Evolutionary conservation across 768 basidiomycete species (phyloP).

Genomic region (Auriscalpium microsporum): DNA sequence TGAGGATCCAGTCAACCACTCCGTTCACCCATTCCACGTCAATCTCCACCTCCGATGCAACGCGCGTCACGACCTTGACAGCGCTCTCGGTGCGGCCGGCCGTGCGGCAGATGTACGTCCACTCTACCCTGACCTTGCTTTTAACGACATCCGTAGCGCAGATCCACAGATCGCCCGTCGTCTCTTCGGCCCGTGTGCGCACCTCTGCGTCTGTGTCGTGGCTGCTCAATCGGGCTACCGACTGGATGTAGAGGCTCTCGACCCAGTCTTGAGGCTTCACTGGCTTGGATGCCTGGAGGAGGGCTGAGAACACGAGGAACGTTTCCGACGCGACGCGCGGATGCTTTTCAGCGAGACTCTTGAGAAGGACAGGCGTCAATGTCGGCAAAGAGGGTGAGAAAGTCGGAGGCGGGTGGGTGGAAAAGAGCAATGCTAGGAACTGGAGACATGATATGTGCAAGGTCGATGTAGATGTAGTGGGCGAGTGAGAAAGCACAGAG

Average conservation of each 20-base stretch:
- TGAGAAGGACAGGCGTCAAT: slow-evolving; percentile 68
- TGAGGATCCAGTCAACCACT: slow-evolving; percentile 69
- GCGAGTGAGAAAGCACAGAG: slow-evolving; percentile 53
- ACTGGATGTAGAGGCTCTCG: slow-evolving; percentile 66
- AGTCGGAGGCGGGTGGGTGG: slow-evolving; percentile 52
- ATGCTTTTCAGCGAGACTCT: slow-evolving; percentile 70
- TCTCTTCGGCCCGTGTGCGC: slow-evolving; percentile 70
- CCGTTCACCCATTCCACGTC: slow-evolving; percentile 75
- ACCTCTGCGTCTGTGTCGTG: slow-evolving; percentile 92
- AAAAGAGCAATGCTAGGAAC: slow-evolving; percentile 81
- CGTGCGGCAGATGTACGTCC: slow-evolving; percentile 69
- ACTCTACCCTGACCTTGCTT: slow-evolving; percentile 60
- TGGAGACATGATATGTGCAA: slow-evolving; percentile 79
- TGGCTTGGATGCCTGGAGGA: slow-evolving; percentile 71
- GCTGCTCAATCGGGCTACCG: slow-evolving; percentile 57
- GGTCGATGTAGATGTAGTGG: slow-evolving; percentile 69
- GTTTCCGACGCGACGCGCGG: slow-evolving; percentile 85
- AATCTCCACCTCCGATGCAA: slow-evolving; percentile 67
- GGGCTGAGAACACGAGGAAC: slow-evolving; percentile 78
- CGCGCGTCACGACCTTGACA: slow-evolving; percentile 74
- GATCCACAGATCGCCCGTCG: slow-evolving; percentile 81
- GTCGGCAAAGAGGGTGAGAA: slow-evolving; percentile 54
- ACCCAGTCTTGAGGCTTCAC: slow-evolving; percentile 58
- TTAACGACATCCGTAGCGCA: slow-evolving; percentile 69
- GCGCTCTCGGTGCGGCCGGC: slow-evolving; percentile 67